Evolutionary conservation across 768 basidiomycete genomes (phyloP), one percentile per base, ranked within the genome.

Genomic region (Arthromyces matolae): DNA sequence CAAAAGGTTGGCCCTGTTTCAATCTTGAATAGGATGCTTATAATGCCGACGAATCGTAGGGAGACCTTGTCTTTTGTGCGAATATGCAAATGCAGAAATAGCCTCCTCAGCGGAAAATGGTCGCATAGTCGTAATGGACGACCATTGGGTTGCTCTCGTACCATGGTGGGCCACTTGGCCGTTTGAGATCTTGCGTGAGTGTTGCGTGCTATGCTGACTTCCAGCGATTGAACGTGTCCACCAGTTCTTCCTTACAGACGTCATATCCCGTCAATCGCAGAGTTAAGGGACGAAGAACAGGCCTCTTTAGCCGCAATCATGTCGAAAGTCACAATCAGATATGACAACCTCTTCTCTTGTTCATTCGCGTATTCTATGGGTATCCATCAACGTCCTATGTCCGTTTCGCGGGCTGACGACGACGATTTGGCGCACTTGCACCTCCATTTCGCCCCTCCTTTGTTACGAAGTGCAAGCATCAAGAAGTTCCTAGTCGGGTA

Each of bases 121-220:
- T 12, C 80, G 93, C 9, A 67, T 92, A 32, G 83, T 94, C 2
- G 62, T 83, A 27, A 69, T 75, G 61, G 89, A 89, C 57, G 78
- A 81, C 14, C 77, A 86, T 58, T 96, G 90, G 80, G 73, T 88
- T 3, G 90, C 85, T 0, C 60, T 95, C 2, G 92, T 94, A 3
- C 93, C 93, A 2, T 95, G 90, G 85, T 96, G 93, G 93, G 93
- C 93, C 5, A 79, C 80, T 25, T 96, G 93, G 93, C 93, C 93
- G 0, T 96, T 84, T 60, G 93, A 96, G 64, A 73, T 85, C 14
- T 67, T 94, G 57, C 62, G 88, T 86, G 56, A 57, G 74, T 67
- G n/a, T 25, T 10, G n/a, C n/a, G 19, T 18, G 24, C 18, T 5
- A 36, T 7, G 37, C 28, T 6, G 27, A 24, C 6, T 16, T 12